Evolutionary conservation across 1,284 basidiomycete genomes (phyloP).

Genomic region (Rhodotorula sp.): DNA sequence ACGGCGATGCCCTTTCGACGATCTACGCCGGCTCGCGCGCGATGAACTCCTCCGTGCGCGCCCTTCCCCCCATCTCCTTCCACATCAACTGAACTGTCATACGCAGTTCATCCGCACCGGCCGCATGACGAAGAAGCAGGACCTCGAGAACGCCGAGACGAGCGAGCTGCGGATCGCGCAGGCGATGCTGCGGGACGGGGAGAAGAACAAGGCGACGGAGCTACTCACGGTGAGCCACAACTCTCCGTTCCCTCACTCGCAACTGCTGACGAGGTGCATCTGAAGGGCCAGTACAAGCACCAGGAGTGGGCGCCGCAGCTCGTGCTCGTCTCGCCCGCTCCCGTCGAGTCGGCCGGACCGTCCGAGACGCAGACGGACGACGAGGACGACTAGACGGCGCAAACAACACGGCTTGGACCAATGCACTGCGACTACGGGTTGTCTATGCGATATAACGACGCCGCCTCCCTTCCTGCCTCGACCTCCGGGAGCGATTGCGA

Average conservation of each 20-base stretch:
- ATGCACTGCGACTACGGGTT: neutral
- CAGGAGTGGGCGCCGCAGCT: neutral
- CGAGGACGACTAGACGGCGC: neutral
- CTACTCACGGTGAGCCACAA: slow-evolving; percentile 12
- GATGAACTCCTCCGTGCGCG: slow-evolving; percentile 66
- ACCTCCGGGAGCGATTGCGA: too few species aligned
- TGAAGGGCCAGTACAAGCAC: neutral
- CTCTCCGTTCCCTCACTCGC: too few species aligned
- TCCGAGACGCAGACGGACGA: neutral
- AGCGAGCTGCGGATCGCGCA: slow-evolving; percentile 8
- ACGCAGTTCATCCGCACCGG: slow-evolving; percentile 24
- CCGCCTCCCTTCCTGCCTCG: neutral
- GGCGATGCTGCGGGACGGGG: neutral
- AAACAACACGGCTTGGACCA: too few species aligned
- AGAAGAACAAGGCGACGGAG: slow-evolving; percentile 18
- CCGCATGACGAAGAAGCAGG: neutral
- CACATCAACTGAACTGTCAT: neutral
- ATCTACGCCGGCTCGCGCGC: slow-evolving; percentile 97
- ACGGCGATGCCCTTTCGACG: slow-evolving; percentile 51
- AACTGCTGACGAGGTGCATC: too few species aligned
- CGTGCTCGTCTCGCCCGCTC: neutral
- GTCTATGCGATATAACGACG: neutral
- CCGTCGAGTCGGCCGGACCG: neutral
- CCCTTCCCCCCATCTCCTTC: too few species aligned
- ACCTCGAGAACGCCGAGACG: slow-evolving; percentile 10